Base-by-base conservation (phyloP, 169 alveolate species). In the Cryptosporidium andersoni region DNA sequence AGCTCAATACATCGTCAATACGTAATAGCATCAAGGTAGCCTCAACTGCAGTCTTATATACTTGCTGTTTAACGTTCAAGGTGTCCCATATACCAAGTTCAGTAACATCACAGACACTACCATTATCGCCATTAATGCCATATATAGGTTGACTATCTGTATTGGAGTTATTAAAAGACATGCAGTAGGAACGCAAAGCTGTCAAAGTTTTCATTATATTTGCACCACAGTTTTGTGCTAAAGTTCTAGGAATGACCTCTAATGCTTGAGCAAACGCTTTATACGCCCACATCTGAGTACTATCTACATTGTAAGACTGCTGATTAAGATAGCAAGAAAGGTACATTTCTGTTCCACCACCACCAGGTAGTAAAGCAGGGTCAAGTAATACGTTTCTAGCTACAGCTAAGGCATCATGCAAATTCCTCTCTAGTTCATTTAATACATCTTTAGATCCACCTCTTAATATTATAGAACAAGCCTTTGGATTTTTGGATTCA, bases 301-400 rank as follows among this genome's bases (percentile, higher is more conserved):
- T 99, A 66, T 96, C 98, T 42, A 92, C 68, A 37, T 82, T 89
- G 62, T 90, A 85, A 4, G 98, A 94, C 56, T 92, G 82, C 85
- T 95, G 96, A 49, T 88, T 92, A 55, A 97, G 92, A 81, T 94
- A 90, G 52, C 97, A 95, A 4, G 99, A 90, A 48, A 97, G 94
- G 81, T 96, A 98, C 98, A 97, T 97, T 89, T 98, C 99, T 16
- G 97, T 94, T 36, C 99, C 99, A 16, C 99, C 99, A 36, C 99
- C 99, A 2, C 99, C 99, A n/a, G 99, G 99, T 16, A 97, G 95
- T 51, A 98, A 91, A 80, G 94, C 94, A 49, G 99, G 99, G 66
- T 98, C 98, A 16, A 95, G 88, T 64, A 97, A 89, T 52, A 97
- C 96, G 91, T 97, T 98, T 66, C 99, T 92, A 7, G 99, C 98